Conservation (phyloP, 2,329 filamentous ascomycete genomes). For the Fusarium burgessii region DNA sequence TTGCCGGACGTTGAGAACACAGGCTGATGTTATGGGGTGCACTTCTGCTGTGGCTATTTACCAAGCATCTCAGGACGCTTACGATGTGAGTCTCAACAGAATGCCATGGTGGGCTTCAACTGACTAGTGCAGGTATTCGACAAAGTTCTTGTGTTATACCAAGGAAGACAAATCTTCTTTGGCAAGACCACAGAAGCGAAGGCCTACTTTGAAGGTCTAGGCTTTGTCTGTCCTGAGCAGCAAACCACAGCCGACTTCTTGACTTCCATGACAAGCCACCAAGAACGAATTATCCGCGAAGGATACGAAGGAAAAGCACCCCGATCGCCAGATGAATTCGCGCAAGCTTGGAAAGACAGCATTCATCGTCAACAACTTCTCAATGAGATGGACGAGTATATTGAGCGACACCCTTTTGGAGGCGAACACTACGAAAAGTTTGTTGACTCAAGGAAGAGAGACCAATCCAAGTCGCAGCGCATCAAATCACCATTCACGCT, state of each 20-base stretch:
- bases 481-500: slow-evolving; percentile 36
- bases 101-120: fast-evolving
- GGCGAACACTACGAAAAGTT: slow-evolving; percentile 46
- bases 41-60: slow-evolving; percentile 74
- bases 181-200: slow-evolving; percentile 44
- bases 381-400: slow-evolving; percentile 50
- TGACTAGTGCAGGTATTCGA: slow-evolving; percentile 64
- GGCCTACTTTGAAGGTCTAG: slow-evolving; percentile 52
- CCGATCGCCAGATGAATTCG: slow-evolving; percentile 53
- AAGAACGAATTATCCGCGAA: slow-evolving; percentile 50
- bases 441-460: slow-evolving; percentile 35
- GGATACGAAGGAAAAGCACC: slow-evolving; percentile 52
- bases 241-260: slow-evolving; percentile 80
- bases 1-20: slow-evolving; percentile 68
- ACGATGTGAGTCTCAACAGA: slow-evolving; percentile 38
- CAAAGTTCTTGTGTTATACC: slow-evolving; percentile 75
- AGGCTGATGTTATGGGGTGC: slow-evolving; percentile 69
- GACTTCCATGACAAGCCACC: slow-evolving; percentile 61
- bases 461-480: slow-evolving; percentile 43
- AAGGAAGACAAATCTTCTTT: slow-evolving; percentile 72
- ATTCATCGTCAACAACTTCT: slow-evolving; percentile 41
- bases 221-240: slow-evolving; percentile 67
- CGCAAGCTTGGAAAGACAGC: slow-evolving; percentile 50
- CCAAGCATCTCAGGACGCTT: slow-evolving; percentile 63
- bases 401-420: slow-evolving; percentile 42